Percentiles rank a stretch among this genome's conserved stretches.
phyloP scores from a whole-genome alignment of 1,284 basidiomycete genomes.

The Melampsora americana region DNA sequence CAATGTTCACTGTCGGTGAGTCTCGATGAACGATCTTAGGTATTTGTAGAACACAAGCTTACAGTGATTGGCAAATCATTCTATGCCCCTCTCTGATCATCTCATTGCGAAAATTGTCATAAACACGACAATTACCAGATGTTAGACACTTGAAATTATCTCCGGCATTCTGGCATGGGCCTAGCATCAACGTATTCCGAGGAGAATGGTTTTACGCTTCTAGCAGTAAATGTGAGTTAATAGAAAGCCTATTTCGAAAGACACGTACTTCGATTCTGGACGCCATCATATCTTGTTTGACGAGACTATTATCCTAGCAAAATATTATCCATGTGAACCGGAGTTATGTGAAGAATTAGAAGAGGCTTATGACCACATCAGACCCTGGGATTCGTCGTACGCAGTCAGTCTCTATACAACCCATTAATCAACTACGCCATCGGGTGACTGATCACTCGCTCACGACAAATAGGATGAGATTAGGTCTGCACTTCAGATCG shows the following conservation, averaged over 20 bases:
- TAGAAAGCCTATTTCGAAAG: background rate
- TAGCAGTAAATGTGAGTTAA: constrained; percentile 48
- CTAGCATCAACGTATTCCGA: constrained; percentile 28
- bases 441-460: too few relatives aligned
- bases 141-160: constrained; percentile 30
- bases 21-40: constrained; percentile 47
- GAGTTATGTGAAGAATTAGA: constrained; percentile 53
- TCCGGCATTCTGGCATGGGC: constrained; percentile 43
- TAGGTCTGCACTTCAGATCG: constrained; percentile 22
- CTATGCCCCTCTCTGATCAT: constrained; percentile 56
- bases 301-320: constrained; percentile 42
- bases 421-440: background rate
- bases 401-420: constrained; percentile 38
- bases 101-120: constrained; percentile 31
- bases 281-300: too few relatives aligned
- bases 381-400: constrained; percentile 52
- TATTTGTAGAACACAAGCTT: constrained; percentile 55
- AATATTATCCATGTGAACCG: constrained; percentile 51
- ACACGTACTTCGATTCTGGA: background rate
- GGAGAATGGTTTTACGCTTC: constrained; percentile 43
- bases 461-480: constrained; percentile 41
- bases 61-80: constrained; percentile 50
- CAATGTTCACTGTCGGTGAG: constrained; percentile 51
- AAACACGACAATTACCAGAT: constrained; percentile 1
- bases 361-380: constrained; percentile 52